These are phyloP conservation scores for Brassica balearica DNA, from an alignment of 441 rosid species.

Conservation along the genomic window DNA sequence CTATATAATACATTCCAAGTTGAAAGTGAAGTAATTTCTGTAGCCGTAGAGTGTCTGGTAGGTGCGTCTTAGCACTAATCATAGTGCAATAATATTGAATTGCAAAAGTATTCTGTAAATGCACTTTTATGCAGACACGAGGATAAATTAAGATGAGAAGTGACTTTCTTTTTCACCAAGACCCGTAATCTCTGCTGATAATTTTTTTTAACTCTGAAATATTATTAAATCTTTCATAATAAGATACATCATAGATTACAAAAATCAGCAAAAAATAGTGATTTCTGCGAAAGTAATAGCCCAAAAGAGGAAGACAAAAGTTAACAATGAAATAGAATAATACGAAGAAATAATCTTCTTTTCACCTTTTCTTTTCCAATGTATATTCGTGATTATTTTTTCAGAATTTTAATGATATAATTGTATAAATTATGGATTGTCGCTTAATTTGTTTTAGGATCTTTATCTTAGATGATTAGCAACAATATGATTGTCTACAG, in stretches of 20 bases:
- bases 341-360: background rate
- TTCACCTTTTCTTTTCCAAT: background rate
- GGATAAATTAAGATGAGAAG: conserved; percentile 16
- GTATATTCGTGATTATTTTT: background rate
- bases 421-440: background rate
- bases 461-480: background rate
- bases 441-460: background rate
- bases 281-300: no score
- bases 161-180: conserved; percentile 33
- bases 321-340: no score
- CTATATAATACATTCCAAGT: background rate
- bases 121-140: conserved; percentile 33
- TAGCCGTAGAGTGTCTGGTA: conserved; percentile 25
- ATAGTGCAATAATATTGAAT: conserved; percentile 35
- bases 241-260: no score
- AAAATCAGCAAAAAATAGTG: no score
- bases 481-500: no score
- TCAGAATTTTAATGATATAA: background rate
- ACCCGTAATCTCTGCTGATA: conserved; percentile 32
- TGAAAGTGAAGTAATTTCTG: background rate
- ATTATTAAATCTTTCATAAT: no score
- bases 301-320: no score
- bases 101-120: conserved; percentile 31
- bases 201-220: background rate
- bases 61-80: conserved; percentile 33